Evolutionary conservation across 202 grass and related monocot species (phyloP), one percentile per base, ranked within the genome.

Genomic region (Brachypodium distachyon): DNA sequence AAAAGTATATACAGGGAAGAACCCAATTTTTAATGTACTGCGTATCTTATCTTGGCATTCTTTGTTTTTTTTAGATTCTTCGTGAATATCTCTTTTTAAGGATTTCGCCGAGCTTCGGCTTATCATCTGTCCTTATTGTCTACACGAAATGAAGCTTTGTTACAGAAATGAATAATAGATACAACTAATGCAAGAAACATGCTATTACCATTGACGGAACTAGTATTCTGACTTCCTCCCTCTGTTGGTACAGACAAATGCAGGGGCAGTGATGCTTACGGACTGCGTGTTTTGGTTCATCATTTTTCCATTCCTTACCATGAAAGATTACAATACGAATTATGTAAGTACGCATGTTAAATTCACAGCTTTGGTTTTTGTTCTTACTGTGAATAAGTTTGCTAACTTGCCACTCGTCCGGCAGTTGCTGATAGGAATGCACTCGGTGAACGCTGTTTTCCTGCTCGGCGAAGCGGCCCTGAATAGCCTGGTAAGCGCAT

Each of bases 221-320:
- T 26, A n/a, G 0, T 17, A 41, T 44, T 21, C 1, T 82, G 66
- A 82, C 44, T 13, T 87, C 14, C 67, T 71, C 29, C 23, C 53
- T 62, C 10, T 73, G n/a, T 90, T 54, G 32, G 43, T 77, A 93
- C 82, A 99, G 96, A 82, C 87, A 85, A 96, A 92, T 81, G 96
- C 96, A 75, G 96, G 96, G 4, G 96, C 96, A 1, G 96, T 99
- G 77, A 87, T 99, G 70, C 87, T 99, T 18, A 99, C 96, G 12
- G 96, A 99, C 72, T 96, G 89, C 12, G 96, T 99, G 37, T 99
- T 99, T 73, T 99, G 96, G 96, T 86, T 99, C 85, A 93, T 99
- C 58, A 99, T 99, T 73, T 95, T 99, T 49, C 96, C 96, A 7
- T 95, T 96, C 81, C 92, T 99, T 19, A 89, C 80, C 10, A 71